Conservation (phyloP, 176 grass and related monocot species). For the Raddia distichophylla region DNA sequence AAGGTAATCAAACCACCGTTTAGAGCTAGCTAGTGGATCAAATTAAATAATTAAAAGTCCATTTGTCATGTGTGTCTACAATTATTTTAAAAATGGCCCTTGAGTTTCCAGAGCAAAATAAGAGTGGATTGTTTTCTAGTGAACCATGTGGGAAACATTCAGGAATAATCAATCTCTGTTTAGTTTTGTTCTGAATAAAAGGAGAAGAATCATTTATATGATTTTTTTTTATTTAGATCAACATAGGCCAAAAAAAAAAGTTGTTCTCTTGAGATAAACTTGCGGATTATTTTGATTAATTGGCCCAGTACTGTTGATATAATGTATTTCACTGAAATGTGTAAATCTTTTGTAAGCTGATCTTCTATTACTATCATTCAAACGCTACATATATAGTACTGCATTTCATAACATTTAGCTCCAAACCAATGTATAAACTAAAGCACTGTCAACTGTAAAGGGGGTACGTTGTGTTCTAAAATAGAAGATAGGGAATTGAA, state of each 20-base stretch:
- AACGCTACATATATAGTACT: neutral
- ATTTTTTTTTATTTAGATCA: neutral
- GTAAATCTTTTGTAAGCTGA: neutral
- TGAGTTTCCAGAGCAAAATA: neutral
- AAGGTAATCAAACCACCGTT: too few species aligned
- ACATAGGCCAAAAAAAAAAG: neutral
- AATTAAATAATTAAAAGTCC: too few species aligned
- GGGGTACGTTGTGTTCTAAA: neutral
- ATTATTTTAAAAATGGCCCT: neutral
- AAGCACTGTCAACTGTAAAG: neutral
- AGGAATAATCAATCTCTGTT: neutral
- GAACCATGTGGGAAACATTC: neutral
- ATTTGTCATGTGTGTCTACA: neutral
- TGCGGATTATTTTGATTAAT: neutral
- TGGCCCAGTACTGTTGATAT: neutral
- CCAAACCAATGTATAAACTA: neutral
- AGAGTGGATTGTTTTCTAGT: neutral
- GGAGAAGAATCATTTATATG: neutral
- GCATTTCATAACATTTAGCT: neutral
- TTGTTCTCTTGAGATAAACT: neutral
- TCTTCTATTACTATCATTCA: neutral
- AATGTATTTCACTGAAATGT: neutral
- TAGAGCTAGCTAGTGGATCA: neutral
- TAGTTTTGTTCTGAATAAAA: neutral
- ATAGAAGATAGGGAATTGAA: neutral